Conservation (phyloP, 176 grass and related monocot species). For the Urochloa ruziziensis region DNA sequence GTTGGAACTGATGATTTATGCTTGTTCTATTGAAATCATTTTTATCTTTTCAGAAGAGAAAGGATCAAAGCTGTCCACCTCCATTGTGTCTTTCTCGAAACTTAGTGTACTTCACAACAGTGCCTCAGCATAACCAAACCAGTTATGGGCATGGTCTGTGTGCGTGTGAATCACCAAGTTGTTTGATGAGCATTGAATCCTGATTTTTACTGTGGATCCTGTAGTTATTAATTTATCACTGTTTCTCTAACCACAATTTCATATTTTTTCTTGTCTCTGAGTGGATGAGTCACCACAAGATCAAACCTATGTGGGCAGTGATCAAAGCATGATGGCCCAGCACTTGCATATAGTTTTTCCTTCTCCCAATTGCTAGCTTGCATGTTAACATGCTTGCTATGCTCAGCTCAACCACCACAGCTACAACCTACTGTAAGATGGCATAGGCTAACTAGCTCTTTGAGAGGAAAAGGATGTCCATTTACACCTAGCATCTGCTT, state of each 20-base stretch:
- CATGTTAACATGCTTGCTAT: not conserved
- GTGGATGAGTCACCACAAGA: slow-evolving; percentile 21
- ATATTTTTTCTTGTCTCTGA: slow-evolving; percentile 3
- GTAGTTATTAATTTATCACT: not conserved
- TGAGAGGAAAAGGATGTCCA: slow-evolving; percentile 43
- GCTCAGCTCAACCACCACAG: not conserved
- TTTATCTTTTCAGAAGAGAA: not conserved
- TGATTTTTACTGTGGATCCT: not conserved
- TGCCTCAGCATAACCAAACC: not conserved
- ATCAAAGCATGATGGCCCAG: not conserved
- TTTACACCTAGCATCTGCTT: slow-evolving; percentile 18
- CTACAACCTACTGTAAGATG: slow-evolving; percentile 22
- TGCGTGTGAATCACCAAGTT: not conserved
- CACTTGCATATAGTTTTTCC: not conserved
- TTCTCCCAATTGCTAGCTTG: not conserved
- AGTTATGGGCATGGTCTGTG: not conserved
- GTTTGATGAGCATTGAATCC: not conserved
- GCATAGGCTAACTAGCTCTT: slow-evolving; percentile 9
- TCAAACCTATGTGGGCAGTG: not conserved
- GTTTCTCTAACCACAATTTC: not conserved
- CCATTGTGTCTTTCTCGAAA: not conserved
- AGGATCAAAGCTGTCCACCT: not conserved
- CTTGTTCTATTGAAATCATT: not conserved
- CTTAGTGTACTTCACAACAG: not conserved
- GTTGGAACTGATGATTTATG: not conserved